phyloP scores from a whole-genome alignment of 805 yeast species.

The Sugiyamaella marilandica region DNA sequence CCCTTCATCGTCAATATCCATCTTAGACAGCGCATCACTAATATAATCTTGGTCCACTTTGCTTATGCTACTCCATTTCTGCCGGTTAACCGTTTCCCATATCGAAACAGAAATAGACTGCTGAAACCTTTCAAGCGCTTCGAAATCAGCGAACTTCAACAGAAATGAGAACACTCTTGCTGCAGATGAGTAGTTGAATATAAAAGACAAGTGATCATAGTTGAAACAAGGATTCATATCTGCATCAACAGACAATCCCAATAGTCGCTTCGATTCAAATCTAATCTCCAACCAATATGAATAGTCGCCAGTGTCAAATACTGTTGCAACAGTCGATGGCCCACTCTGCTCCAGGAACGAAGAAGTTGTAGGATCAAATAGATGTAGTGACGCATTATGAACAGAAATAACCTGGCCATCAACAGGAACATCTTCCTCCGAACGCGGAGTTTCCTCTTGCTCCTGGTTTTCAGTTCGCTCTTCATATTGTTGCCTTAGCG shows the following conservation, averaged over 20 bases:
- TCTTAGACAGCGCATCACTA: constrained; percentile 46
- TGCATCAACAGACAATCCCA: constrained; percentile 43
- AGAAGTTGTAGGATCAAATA: constrained; percentile 51
- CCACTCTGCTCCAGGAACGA: constrained; percentile 43
- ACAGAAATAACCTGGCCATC: constrained; percentile 20
- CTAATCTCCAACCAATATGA: constrained; percentile 49
- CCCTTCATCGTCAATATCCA: constrained; percentile 34
- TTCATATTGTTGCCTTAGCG: not conserved
- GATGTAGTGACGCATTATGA: constrained; percentile 42
- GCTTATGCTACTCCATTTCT: constrained; percentile 43
- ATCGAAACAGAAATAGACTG: constrained; percentile 44
- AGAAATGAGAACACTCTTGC: constrained; percentile 55
- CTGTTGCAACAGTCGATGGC: constrained; percentile 29
- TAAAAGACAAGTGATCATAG: constrained; percentile 50
- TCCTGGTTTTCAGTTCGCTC: not conserved
- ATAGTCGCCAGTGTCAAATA: constrained; percentile 48
- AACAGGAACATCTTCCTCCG: constrained; percentile 1
- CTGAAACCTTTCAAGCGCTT: constrained; percentile 49
- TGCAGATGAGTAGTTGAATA: constrained; percentile 53
- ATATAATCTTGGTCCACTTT: constrained; percentile 52
- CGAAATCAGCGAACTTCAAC: constrained; percentile 45
- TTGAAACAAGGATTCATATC: constrained; percentile 65
- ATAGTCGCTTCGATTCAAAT: constrained; percentile 26
- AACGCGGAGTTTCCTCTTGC: not conserved
- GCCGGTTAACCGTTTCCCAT: constrained; percentile 57